phyloP scores from a whole-genome alignment of 306 rosid species.

The Vigna angularis region DNA sequence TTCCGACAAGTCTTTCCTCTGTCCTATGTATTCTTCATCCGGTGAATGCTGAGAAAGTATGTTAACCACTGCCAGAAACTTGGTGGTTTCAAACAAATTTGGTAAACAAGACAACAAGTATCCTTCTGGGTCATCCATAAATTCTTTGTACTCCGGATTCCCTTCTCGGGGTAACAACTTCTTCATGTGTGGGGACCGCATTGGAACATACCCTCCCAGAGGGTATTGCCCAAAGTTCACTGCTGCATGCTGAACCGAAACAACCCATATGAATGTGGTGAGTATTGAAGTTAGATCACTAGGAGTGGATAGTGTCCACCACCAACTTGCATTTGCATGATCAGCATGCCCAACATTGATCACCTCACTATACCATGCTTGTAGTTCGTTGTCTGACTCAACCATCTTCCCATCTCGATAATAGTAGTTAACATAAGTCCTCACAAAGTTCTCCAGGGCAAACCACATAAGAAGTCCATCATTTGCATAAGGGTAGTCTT shows the following conservation, averaged over 20 bases:
- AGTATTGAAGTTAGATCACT: constrained; percentile 41
- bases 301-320: constrained; percentile 57
- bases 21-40: constrained; percentile 49
- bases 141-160: constrained; percentile 35
- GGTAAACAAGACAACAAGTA: constrained; percentile 41
- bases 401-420: constrained; percentile 49
- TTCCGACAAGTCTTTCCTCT: constrained; percentile 42
- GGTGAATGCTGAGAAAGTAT: constrained; percentile 44
- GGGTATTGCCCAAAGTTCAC: constrained; percentile 53
- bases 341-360: constrained; percentile 74
- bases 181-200: constrained; percentile 77
- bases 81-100: constrained; percentile 43
- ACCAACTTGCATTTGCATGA: constrained; percentile 71
- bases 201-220: constrained; percentile 73
- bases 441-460: constrained; percentile 71
- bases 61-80: constrained; percentile 45
- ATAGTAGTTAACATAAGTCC: constrained; percentile 67
- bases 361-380: constrained; percentile 73
- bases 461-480: constrained; percentile 84
- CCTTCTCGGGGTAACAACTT: constrained; percentile 63
- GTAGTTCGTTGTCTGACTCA: constrained; percentile 59
- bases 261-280: constrained; percentile 48
- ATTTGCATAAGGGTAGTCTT: constrained; percentile 83
- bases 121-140: constrained; percentile 42
- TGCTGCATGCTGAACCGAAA: constrained; percentile 53